Evolutionary conservation across 768 basidiomycete genomes (phyloP).

Genomic region (Hemileccinum impolitum): DNA sequence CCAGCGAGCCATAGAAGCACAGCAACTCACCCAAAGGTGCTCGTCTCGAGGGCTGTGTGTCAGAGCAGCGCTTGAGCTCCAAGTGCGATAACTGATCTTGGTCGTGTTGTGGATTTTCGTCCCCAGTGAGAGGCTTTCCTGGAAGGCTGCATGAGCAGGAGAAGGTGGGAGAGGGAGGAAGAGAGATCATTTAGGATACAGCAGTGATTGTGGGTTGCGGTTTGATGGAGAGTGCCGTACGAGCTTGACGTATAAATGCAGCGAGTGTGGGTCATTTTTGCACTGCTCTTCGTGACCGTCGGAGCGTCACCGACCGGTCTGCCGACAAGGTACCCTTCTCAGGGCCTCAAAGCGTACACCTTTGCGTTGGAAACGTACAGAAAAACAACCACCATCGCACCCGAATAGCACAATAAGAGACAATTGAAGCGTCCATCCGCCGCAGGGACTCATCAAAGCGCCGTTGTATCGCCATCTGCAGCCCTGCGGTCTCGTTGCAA

Average conservation of each 20-base stretch:
- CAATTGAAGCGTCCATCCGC: conserved; percentile 3
- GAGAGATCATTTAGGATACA: conserved; percentile 23
- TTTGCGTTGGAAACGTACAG: not conserved
- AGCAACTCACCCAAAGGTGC: conserved; percentile 26
- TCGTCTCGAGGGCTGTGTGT: conserved; percentile 10
- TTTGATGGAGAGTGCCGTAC: conserved; percentile 9
- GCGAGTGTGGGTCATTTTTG: conserved; percentile 19
- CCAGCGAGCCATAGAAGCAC: not conserved
- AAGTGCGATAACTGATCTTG: conserved; percentile 11
- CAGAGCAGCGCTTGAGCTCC: conserved; percentile 20
- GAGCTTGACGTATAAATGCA: conserved; percentile 25
- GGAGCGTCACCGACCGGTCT: conserved; percentile 5
- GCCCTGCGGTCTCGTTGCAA: conserved; percentile 8
- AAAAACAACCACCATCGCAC: not conserved
- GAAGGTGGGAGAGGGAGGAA: conserved; percentile 8
- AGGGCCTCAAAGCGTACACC: conserved; percentile 4
- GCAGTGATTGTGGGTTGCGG: not conserved
- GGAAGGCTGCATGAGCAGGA: not conserved
- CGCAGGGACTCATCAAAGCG: conserved; percentile 13
- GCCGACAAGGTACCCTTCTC: not conserved
- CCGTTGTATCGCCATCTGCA: not conserved
- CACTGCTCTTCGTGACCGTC: conserved; percentile 23
- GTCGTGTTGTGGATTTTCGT: conserved; percentile 16
- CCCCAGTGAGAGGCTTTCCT: conserved; percentile 4
- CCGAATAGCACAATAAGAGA: conserved; percentile 8